phyloP scores from a whole-genome alignment of 352 stramenopile species.

The Globisporangium spiculum region DNA sequence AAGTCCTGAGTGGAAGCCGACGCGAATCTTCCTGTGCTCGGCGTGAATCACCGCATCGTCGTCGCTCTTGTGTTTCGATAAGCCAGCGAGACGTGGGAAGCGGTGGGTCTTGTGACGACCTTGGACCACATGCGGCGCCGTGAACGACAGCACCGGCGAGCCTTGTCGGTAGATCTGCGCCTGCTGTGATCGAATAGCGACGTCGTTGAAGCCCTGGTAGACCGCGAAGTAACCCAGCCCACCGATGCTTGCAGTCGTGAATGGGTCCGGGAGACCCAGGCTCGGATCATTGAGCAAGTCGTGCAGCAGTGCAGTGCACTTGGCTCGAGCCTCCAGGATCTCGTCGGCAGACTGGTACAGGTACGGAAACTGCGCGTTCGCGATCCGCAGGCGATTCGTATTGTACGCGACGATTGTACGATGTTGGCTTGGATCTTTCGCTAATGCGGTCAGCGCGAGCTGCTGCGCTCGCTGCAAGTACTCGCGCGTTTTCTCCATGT shows the following conservation, averaged over 20 bases:
- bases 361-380: constrained; percentile 22
- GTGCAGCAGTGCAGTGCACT: constrained; percentile 19
- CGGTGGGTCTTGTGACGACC: constrained; percentile 10
- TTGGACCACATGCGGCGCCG: constrained; percentile 24
- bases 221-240: constrained; percentile 63
- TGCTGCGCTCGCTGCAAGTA: constrained; percentile 10
- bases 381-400: constrained; percentile 23
- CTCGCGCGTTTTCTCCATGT: not conserved
- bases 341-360: constrained; percentile 26
- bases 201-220: constrained; percentile 50
- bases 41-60: not conserved
- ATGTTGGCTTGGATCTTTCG: not conserved
- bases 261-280: constrained; percentile 20
- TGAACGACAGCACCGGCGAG: constrained; percentile 23
- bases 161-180: constrained; percentile 40
- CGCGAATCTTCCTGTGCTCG: constrained; percentile 14
- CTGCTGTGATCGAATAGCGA: constrained; percentile 31
- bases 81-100: not conserved
- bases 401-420: not conserved
- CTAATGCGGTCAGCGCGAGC: not conserved
- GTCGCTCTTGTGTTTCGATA: no score
- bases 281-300: constrained; percentile 3
- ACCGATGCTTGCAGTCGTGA: constrained; percentile 27
- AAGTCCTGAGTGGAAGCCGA: constrained; percentile 54
- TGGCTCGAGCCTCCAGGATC: constrained; percentile 9